Evolutionary conservation across 257 asterid species (phyloP).

Genomic region (Handroanthus guayacan): DNA sequence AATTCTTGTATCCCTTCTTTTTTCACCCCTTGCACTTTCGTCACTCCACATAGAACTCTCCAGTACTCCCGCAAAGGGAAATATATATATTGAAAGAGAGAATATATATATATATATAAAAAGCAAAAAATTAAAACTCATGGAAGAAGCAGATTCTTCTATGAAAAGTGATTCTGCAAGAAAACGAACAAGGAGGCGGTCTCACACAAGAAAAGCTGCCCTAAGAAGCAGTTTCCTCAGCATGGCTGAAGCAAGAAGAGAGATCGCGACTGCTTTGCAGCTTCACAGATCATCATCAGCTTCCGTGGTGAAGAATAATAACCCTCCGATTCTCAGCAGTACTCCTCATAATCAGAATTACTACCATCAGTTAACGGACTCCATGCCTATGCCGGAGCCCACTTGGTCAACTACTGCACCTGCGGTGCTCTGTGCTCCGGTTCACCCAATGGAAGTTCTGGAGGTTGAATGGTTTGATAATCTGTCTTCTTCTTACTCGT

Average conservation of each 20-base stretch:
- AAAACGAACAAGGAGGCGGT: constrained; percentile 35
- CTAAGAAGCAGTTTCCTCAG: constrained; percentile 20
- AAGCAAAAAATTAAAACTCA: background rate
- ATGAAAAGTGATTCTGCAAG: constrained; percentile 6
- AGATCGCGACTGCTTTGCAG: constrained; percentile 48
- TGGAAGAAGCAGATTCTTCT: constrained; percentile 12
- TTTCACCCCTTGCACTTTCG: too few relatives aligned
- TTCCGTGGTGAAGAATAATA: background rate
- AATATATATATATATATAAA: too few relatives aligned
- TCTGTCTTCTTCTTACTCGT: constrained; percentile 38
- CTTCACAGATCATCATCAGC: constrained; percentile 39
- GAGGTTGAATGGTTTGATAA: constrained; percentile 46
- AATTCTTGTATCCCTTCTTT: too few relatives aligned
- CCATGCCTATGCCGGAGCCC: constrained; percentile 45
- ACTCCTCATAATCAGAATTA: background rate
- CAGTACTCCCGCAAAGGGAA: too few relatives aligned
- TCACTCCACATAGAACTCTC: too few relatives aligned
- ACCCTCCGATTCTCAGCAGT: constrained; percentile 9
- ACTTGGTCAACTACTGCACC: constrained; percentile 57
- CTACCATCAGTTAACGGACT: constrained; percentile 39
- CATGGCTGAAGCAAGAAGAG: constrained; percentile 56
- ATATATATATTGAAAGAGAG: background rate
- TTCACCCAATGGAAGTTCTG: constrained; percentile 22
- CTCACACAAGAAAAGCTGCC: constrained; percentile 39
- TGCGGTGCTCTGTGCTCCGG: constrained; percentile 33